Conservation (phyloP, 1,139 yeast species). For the Sugiyamaella neomexicana region DNA sequence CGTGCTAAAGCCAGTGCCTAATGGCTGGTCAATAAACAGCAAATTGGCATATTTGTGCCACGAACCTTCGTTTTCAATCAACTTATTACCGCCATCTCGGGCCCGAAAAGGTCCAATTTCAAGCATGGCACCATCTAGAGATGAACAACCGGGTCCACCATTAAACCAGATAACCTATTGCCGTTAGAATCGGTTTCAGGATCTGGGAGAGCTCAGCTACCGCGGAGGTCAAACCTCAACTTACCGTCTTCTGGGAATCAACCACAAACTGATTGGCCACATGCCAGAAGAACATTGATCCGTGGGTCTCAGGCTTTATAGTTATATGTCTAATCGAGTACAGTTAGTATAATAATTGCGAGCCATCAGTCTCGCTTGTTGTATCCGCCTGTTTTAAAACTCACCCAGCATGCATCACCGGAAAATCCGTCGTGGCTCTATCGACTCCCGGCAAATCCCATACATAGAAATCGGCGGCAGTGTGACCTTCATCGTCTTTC, state of each 20-base stretch:
- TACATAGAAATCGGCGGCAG: conserved; percentile 42
- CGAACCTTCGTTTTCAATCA: conserved; percentile 63
- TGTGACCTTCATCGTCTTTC: conserved; percentile 8
- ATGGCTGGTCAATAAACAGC: conserved; percentile 90
- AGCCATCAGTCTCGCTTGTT: neutral
- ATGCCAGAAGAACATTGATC: conserved; percentile 79
- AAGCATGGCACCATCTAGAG: conserved; percentile 95
- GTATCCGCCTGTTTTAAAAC: conserved; percentile 20
- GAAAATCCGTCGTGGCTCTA: conserved; percentile 31
- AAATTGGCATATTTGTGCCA: conserved; percentile 84
- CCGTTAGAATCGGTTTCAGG: neutral
- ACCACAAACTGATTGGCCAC: conserved; percentile 38
- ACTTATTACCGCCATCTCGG: conserved; percentile 46
- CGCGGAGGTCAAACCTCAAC: conserved; percentile 4
- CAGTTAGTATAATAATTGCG: conserved; percentile 1
- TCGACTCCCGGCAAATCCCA: conserved; percentile 41
- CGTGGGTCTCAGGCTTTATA: conserved; percentile 53
- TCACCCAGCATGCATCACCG: conserved; percentile 47
- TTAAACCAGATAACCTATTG: conserved; percentile 68
- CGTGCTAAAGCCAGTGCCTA: conserved; percentile 87
- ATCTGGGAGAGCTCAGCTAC: conserved; percentile 18
- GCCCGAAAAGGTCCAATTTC: conserved; percentile 89
- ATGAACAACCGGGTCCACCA: conserved; percentile 89
- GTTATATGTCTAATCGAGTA: conserved; percentile 52
- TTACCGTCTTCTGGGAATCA: conserved; percentile 35